A percentile compares a stretch with the other conserved stretches of the same genome.
Conservation (phyloP, 495 filamentous ascomycete genomes). For the Neurospora sp. region DNA sequence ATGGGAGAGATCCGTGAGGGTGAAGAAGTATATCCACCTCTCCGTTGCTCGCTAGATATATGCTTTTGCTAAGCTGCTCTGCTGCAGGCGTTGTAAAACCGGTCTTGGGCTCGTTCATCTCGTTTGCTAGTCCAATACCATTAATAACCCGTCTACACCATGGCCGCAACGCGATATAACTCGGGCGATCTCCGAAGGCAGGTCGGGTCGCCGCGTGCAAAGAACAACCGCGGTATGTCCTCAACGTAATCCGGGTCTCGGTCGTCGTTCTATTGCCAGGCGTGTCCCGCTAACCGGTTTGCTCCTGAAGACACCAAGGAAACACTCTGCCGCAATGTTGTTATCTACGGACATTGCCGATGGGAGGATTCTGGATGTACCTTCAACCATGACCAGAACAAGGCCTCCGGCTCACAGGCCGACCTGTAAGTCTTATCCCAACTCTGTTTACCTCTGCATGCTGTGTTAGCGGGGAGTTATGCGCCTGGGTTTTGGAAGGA, state of each 20-base stretch:
- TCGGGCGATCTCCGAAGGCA: constrained; percentile 37
- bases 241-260: background rate
- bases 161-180: constrained; percentile 36
- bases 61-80: constrained; percentile 2
- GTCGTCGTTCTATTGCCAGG: constrained; percentile 2
- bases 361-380: constrained; percentile 86
- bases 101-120: constrained; percentile 12
- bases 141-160: constrained; percentile 11
- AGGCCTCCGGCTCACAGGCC: constrained; percentile 37
- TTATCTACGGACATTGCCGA: constrained; percentile 88
- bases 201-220: constrained; percentile 41
- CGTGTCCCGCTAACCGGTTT: constrained; percentile 3
- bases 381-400: constrained; percentile 79
- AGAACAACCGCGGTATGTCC: constrained; percentile 37
- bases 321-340: constrained; percentile 83
- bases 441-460: background rate
- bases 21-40: constrained; percentile 18
- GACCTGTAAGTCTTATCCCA: constrained; percentile 45
- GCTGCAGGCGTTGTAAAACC: constrained; percentile 21
- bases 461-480: background rate
- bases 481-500: background rate
- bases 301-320: constrained; percentile 51
- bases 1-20: constrained; percentile 26
- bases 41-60: background rate
- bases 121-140: constrained; percentile 7